These are phyloP conservation scores for Histomonas meleagridis DNA, from an alignment of 208 protist genomes.

Conservation along the genomic window DNA sequence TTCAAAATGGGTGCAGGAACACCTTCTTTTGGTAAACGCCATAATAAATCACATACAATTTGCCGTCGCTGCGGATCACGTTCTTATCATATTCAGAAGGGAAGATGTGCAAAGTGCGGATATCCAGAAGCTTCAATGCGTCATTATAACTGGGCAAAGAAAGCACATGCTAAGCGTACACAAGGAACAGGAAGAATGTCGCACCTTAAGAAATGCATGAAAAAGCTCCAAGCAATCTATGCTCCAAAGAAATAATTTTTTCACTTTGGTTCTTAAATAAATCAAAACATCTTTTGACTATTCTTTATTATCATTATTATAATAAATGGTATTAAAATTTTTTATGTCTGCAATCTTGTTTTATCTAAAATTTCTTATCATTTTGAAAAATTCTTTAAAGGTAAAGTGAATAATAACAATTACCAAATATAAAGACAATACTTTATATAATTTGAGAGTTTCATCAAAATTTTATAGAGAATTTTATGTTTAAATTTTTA, in stretches of 20 bases:
- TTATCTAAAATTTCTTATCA: too few species aligned
- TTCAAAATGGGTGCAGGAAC: slow-evolving; percentile 37
- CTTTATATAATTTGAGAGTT: too few species aligned
- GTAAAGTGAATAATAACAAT: too few species aligned
- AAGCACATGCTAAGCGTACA: slow-evolving; percentile 28
- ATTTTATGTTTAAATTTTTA: too few species aligned
- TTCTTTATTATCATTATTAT: too few species aligned
- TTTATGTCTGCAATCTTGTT: too few species aligned
- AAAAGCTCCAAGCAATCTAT: background rate
- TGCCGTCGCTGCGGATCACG: slow-evolving; percentile 37
- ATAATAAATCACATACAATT: slow-evolving; percentile 40
- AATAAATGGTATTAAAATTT: too few species aligned
- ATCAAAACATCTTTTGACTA: too few species aligned
- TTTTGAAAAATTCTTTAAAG: too few species aligned
- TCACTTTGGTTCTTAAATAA: too few species aligned
- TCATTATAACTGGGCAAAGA: slow-evolving; percentile 38
- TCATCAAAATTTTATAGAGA: too few species aligned
- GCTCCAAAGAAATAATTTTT: slow-evolving; percentile 12
- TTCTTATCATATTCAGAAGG: slow-evolving; percentile 36
- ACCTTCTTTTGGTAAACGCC: slow-evolving; percentile 31
- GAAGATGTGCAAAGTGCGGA: slow-evolving; percentile 32
- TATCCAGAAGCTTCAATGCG: slow-evolving; percentile 40
- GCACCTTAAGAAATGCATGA: slow-evolving; percentile 26
- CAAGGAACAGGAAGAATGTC: background rate
- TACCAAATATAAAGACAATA: too few species aligned